Base-by-base conservation (phyloP, 495 filamentous ascomycete species). In the Xylaria telfairii region DNA sequence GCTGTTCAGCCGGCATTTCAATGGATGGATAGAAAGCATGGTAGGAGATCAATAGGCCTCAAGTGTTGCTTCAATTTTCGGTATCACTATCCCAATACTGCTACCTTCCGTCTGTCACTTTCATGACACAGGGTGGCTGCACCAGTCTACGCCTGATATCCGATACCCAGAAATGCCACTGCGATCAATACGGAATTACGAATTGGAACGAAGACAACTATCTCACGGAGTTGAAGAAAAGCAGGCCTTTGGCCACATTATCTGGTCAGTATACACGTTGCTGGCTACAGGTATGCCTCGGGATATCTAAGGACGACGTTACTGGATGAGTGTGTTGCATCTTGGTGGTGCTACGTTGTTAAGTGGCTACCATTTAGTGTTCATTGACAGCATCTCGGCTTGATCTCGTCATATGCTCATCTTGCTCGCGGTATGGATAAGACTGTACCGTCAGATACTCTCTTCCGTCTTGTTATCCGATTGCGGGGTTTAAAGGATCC, bases 1-100 rank as follows among this genome's bases (percentile, higher is more conserved):
- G 47, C 34, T 53, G 60, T 34, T 49, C 28, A 24, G 49, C 44
- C 47, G 24, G 46, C 44, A 63, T 63, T 62, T 56, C 34, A 57
- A 57, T 26, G 60, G 42, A 49, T 70, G 61, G 39, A 59, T 70
- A 56, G 39, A 65, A 56, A 49, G 54, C 46, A 70, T 51, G 59
- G 34, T 42, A 15, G 47, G 41, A 39, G 67, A 42, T 41, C 15
- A 30, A 24, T 26, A 70, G 21, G 56, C 26, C 39, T 32, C 3
- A 37, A 39, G 61, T 34, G 39, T 70, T 54, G 3, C 49, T 44
- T 65, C 12, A 12, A 28, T 24, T 59, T 65, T 32, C 34, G 24
- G 44, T 41, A 61, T 61, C 4, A 24, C 19, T 69, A 41, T 60
- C 39, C 39, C 6, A 57, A 24, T 49, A 60, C 28, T 17, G 41